These are phyloP conservation scores for Dipteronia dyeriana DNA, from an alignment of 345 rosid species.

Conservation along the genomic window DNA sequence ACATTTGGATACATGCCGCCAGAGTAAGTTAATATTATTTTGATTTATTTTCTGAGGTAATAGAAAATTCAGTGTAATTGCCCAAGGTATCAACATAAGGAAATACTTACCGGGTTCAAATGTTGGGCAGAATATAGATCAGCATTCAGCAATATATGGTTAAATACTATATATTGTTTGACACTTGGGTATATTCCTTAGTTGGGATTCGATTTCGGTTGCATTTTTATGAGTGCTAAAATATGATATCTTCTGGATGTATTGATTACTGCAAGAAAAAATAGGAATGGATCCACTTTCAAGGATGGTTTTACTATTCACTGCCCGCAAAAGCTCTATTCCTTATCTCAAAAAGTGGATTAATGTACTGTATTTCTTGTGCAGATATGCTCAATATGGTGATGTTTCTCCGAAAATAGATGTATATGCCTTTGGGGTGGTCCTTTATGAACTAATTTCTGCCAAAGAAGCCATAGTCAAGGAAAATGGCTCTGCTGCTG, in stretches of 20 bases:
- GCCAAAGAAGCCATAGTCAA: slow-evolving; percentile 91
- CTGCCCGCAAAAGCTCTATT: background rate
- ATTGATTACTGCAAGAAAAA: background rate
- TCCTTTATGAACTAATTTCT: slow-evolving; percentile 89
- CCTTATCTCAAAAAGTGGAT: background rate
- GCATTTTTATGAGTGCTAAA: background rate
- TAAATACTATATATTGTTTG: no score
- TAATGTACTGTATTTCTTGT: slow-evolving; percentile 17
- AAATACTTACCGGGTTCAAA: background rate
- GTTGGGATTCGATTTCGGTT: no score
- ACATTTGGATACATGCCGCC: slow-evolving; percentile 99
- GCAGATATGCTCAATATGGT: slow-evolving; percentile 83
- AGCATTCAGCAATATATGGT: no score
- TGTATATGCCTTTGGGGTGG: slow-evolving; percentile 96
- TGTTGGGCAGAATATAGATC: background rate
- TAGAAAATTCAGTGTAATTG: background rate
- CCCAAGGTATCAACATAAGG: background rate
- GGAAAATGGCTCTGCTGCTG: slow-evolving; percentile 43
- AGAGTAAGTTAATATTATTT: slow-evolving; percentile 53
- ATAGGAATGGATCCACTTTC: background rate
- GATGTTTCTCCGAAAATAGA: slow-evolving; percentile 92
- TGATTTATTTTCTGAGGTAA: background rate
- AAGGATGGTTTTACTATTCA: background rate
- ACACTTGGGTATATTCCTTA: no score
- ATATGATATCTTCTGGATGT: background rate